phyloP scores from a whole-genome alignment of 2,329 filamentous ascomycete species.

The Colletotrichum abscissum region DNA sequence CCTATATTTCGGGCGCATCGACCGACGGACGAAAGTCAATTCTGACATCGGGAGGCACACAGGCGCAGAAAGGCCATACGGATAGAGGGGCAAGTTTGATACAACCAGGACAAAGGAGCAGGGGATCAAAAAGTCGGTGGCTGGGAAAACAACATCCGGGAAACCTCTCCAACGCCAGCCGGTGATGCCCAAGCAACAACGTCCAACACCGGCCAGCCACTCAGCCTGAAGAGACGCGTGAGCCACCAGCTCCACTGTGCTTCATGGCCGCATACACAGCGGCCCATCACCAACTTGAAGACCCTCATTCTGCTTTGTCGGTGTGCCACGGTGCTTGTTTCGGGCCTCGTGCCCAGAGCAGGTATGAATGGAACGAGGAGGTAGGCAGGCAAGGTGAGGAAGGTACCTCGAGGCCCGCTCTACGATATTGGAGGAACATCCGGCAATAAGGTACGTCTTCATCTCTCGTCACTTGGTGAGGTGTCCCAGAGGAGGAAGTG shows the following conservation, averaged over 20 bases:
- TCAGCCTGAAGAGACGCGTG: slow-evolving; percentile 32
- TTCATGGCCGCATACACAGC: slow-evolving; percentile 41
- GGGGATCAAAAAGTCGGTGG: slow-evolving; percentile 30
- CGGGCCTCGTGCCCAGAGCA: slow-evolving; percentile 1
- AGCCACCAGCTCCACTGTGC: slow-evolving; percentile 41
- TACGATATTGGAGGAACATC: background rate
- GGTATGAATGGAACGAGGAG: background rate
- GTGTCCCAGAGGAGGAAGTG: background rate
- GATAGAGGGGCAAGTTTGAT: background rate
- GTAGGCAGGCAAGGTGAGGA: background rate
- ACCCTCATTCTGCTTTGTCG: slow-evolving; percentile 24
- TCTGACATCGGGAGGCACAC: slow-evolving; percentile 25
- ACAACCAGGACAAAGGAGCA: background rate
- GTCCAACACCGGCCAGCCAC: slow-evolving; percentile 33
- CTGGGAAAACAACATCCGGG: slow-evolving; percentile 31
- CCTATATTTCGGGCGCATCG: slow-evolving; percentile 19
- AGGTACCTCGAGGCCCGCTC: slow-evolving; percentile 1
- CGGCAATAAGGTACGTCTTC: background rate
- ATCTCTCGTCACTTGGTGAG: background rate
- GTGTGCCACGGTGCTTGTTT: slow-evolving; percentile 32
- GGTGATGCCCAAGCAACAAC: slow-evolving; percentile 34
- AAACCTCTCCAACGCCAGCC: slow-evolving; percentile 22
- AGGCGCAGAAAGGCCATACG: background rate
- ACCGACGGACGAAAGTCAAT: slow-evolving; percentile 25
- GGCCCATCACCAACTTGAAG: slow-evolving; percentile 36